Base-by-base conservation (phyloP, 805 yeast genomes). In the Ogataea degrootiae region DNA sequence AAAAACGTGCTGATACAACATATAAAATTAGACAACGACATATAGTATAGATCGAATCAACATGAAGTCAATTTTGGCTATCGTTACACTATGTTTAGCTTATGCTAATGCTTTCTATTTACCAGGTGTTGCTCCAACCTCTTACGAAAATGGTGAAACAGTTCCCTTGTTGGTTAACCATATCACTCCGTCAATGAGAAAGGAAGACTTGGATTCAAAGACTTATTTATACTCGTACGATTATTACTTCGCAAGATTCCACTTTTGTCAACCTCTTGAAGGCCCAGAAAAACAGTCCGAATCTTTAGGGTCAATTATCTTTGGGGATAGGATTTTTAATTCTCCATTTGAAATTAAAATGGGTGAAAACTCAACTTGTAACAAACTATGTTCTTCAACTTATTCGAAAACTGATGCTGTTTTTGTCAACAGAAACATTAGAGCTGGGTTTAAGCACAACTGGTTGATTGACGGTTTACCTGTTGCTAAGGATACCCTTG, bases 381-480 rank as follows among this genome's bases (percentile, higher is more conserved):
- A 73, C 45, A 56, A 63, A n/a, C 70, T 91, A 45, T 94, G 99
- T 69, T 57, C 74, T 1, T 47, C 76, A 3, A 58, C 75, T 2
- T 89, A 87, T 63, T 75, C 84, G 36, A 75, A 77, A 31, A 65
- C 78, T 1, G 96, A 89, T 61, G 76, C 87, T 4, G 73, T 75
- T 5, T 91, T 92, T 61, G 86, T 91, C 42, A 83, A 84, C 62
- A 76, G 86, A 58, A 79, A 86, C 59, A 86, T 94, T 55, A 75
- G 82, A 54, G 88, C 91, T 42, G 91, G 90, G 2, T 94, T 87
- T 66, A 79, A 76, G 61, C 87, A 88, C 67, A 92, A 92, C 65
- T 92, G 98, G 98, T 73, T 91, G 45, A 71, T 94, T 48, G 99
- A 94, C 65, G 97, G 97, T 2, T 78, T 94, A 57, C 99, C 99